phyloP scores from a whole-genome alignment of 1,139 yeast species.

The Blastobotrys buckinghamii region DNA sequence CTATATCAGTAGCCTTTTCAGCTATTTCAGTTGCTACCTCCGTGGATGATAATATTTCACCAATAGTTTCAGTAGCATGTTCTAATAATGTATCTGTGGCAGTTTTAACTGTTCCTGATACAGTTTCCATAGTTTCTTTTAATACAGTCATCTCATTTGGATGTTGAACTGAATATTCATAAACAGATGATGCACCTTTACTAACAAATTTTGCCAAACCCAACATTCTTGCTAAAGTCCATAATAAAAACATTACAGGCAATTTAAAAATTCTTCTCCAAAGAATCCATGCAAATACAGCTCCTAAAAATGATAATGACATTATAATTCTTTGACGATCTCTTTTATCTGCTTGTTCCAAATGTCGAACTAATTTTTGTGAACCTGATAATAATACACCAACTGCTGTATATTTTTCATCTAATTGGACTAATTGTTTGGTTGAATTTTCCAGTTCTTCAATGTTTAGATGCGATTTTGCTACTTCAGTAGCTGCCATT shows the following conservation, averaged over 20 bases:
- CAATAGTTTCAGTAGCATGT: background rate
- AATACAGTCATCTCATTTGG: background rate
- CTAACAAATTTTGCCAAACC: constrained; percentile 32
- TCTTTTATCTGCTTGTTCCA: constrained; percentile 60
- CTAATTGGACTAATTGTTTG: constrained; percentile 43
- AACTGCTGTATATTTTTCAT: constrained; percentile 48
- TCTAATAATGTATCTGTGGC: background rate
- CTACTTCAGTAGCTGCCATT: constrained; percentile 41
- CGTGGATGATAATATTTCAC: too few relatives aligned
- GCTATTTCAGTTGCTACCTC: background rate
- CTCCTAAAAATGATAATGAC: constrained; percentile 50
- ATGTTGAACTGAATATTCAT: background rate
- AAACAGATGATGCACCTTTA: background rate
- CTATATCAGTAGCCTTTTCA: background rate
- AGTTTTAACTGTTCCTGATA: background rate
- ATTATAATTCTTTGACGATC: constrained; percentile 57
- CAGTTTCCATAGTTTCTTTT: background rate
- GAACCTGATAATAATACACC: constrained; percentile 51
- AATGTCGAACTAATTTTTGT: constrained; percentile 50
- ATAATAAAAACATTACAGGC: constrained; percentile 52
- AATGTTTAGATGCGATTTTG: constrained; percentile 56
- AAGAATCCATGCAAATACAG: constrained; percentile 56
- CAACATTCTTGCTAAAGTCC: constrained; percentile 50
- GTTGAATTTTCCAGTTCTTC: constrained; percentile 58
- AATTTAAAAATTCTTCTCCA: constrained; percentile 57